These are phyloP conservation scores for Diaporthe ilicicola DNA, from an alignment of 2,329 filamentous ascomycete species.

Conservation along the genomic window DNA sequence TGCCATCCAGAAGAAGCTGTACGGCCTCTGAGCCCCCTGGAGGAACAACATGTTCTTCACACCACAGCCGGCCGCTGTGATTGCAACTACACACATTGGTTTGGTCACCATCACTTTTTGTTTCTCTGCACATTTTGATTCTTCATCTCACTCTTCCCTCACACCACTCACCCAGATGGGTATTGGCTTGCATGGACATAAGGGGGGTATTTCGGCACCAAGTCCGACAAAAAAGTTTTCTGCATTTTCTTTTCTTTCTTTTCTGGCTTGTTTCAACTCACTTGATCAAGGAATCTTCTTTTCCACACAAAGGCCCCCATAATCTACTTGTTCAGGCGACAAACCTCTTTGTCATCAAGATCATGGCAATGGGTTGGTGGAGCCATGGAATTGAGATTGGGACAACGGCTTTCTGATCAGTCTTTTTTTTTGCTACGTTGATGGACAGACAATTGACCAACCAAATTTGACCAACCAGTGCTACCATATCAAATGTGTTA, in stretches of 20 bases:
- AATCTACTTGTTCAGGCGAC: neutral
- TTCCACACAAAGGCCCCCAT: constrained; percentile 4
- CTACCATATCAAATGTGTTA: neutral
- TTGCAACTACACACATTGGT: constrained; percentile 1
- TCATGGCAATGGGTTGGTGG: neutral
- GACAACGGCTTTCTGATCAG: neutral
- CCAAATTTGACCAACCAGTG: neutral
- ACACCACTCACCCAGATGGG: constrained; percentile 12
- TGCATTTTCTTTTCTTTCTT: constrained; percentile 4
- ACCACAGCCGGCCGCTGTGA: neutral
- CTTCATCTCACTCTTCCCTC: too few relatives aligned
- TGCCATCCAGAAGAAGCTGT: neutral
- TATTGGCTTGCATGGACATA: constrained; percentile 6
- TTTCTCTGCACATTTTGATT: neutral
- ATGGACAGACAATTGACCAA: constrained; percentile 8
- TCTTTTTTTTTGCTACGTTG: neutral
- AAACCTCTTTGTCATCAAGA: neutral
- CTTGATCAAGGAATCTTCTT: neutral
- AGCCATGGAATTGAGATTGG: neutral
- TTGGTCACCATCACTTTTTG: constrained; percentile 1
- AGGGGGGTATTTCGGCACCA: constrained; percentile 1
- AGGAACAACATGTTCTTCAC: neutral
- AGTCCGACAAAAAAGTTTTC: constrained; percentile 15
- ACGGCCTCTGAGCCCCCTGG: constrained; percentile 9
- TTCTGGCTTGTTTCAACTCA: neutral